These are phyloP conservation scores for Termitomyces sp. DNA, from an alignment of 768 basidiomycete genomes.

Conservation along the genomic window DNA sequence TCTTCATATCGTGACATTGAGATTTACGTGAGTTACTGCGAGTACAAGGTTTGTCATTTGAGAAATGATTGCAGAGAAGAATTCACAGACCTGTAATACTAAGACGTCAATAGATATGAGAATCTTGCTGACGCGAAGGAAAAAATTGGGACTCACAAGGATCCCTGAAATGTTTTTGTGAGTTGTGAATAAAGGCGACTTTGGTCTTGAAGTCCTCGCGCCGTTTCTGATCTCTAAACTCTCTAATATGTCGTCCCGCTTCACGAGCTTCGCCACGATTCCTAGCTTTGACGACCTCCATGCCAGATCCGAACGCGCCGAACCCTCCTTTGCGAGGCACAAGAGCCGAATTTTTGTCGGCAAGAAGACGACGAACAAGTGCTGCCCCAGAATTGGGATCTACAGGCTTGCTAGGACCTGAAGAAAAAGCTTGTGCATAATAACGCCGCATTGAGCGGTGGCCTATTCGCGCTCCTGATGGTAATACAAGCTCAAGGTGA, in stretches of 20 bases:
- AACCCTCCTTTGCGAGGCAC: slow-evolving; percentile 83
- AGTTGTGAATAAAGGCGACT: slow-evolving; percentile 74
- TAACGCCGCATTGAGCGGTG: slow-evolving; percentile 85
- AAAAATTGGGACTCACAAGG: slow-evolving; percentile 42
- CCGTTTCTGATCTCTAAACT: slow-evolving; percentile 76
- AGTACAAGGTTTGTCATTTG: neutral
- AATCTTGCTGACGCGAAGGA: neutral
- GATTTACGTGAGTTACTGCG: neutral
- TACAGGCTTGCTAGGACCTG: slow-evolving; percentile 36
- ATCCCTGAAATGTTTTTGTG: slow-evolving; percentile 85
- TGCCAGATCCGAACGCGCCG: slow-evolving; percentile 80
- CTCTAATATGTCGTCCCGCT: slow-evolving; percentile 80
- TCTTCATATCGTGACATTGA: neutral
- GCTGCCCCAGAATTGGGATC: slow-evolving; percentile 72
- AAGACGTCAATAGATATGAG: neutral
- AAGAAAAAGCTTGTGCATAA: slow-evolving; percentile 76
- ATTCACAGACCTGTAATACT: slow-evolving; percentile 17
- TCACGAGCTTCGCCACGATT: slow-evolving; percentile 95
- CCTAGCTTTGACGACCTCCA: slow-evolving; percentile 80
- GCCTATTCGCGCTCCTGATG: slow-evolving; percentile 88
- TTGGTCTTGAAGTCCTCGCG: slow-evolving; percentile 83
- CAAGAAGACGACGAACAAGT: slow-evolving; percentile 70
- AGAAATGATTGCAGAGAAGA: neutral
- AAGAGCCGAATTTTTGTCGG: slow-evolving; percentile 80
- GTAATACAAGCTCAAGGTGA: slow-evolving; percentile 83